Evolutionary conservation across 2,329 filamentous ascomycete genomes (phyloP).

Genomic region (Xylaria sp.): DNA sequence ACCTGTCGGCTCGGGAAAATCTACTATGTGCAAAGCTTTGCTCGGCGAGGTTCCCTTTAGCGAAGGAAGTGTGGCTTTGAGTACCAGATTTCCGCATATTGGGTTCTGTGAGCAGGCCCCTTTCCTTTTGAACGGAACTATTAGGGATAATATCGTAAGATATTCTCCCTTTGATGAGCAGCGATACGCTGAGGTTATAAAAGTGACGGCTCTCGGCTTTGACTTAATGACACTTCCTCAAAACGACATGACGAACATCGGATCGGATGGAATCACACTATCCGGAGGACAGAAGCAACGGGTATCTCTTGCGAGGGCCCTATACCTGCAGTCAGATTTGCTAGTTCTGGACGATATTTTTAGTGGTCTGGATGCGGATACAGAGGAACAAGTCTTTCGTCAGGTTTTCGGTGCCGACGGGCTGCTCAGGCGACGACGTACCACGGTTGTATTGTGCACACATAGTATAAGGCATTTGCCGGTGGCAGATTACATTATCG

Average conservation of each 20-base stretch:
- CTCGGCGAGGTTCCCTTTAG: conserved; percentile 50
- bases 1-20: conserved; percentile 58
- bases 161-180: conserved; percentile 41
- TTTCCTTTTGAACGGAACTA: conserved; percentile 50
- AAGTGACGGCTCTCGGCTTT: conserved; percentile 42
- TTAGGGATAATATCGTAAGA: conserved; percentile 48
- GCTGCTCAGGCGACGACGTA: conserved; percentile 39
- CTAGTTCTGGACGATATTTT: conserved; percentile 52
- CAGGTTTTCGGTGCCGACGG: conserved; percentile 47
- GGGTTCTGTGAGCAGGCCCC: conserved; percentile 53
- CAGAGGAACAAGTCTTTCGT: conserved; percentile 48
- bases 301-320: conserved; percentile 49
- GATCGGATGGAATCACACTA: conserved; percentile 57
- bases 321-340: conserved; percentile 47
- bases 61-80: conserved; percentile 43
- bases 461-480: conserved; percentile 54
- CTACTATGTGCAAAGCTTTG: conserved; percentile 55
- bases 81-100: conserved; percentile 41
- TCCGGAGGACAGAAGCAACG: conserved; percentile 60
- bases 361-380: conserved; percentile 51
- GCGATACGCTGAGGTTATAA: conserved; percentile 47
- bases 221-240: conserved; percentile 51
- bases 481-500: conserved; percentile 58
- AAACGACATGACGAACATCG: conserved; percentile 54
- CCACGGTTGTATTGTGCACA: conserved; percentile 52